These are phyloP conservation scores for Amaranthus palmeri DNA, from an alignment of 148 eudicot species.

Conservation along the genomic window DNA sequence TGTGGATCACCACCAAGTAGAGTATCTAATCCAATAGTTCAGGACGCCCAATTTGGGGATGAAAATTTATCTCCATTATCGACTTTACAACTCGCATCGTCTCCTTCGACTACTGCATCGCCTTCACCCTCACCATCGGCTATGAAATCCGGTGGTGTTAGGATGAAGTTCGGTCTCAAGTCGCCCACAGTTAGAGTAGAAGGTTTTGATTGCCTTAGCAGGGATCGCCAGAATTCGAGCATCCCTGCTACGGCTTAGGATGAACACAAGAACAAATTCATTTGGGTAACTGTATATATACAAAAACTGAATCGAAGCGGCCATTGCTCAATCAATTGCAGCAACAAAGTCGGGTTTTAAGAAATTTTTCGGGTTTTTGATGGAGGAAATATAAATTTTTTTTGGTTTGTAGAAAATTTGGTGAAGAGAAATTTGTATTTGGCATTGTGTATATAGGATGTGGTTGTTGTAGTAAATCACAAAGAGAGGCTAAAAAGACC, in stretches of 20 bases:
- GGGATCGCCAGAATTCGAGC: conserved; percentile 51
- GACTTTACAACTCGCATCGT: conserved; percentile 29
- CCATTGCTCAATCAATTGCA: conserved; percentile 20
- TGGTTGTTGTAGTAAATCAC: conserved; percentile 21
- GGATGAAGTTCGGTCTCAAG: conserved; percentile 50
- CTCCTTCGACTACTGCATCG: conserved; percentile 33
- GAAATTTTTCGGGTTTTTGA: conserved; percentile 20
- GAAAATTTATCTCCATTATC: conserved; percentile 36
- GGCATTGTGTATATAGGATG: conserved; percentile 33
- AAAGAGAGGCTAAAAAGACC: background rate
- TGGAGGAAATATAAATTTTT: conserved; percentile 3
- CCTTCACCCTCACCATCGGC: conserved; percentile 41
- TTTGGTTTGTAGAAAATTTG: conserved; percentile 22
- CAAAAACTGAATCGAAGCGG: conserved; percentile 4
- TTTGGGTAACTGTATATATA: conserved; percentile 41
- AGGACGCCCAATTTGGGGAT: conserved; percentile 39
- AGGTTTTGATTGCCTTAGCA: conserved; percentile 57
- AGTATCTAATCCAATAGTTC: conserved; percentile 53
- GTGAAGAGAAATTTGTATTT: conserved; percentile 17
- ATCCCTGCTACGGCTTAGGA: conserved; percentile 43
- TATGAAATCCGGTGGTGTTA: conserved; percentile 36
- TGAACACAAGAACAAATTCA: conserved; percentile 17
- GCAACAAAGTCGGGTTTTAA: background rate
- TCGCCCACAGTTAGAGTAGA: conserved; percentile 59
- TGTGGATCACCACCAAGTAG: conserved; percentile 53